Evolutionary conservation across 176 grass and related monocot genomes (phyloP).

Genomic region (Carex parvula): DNA sequence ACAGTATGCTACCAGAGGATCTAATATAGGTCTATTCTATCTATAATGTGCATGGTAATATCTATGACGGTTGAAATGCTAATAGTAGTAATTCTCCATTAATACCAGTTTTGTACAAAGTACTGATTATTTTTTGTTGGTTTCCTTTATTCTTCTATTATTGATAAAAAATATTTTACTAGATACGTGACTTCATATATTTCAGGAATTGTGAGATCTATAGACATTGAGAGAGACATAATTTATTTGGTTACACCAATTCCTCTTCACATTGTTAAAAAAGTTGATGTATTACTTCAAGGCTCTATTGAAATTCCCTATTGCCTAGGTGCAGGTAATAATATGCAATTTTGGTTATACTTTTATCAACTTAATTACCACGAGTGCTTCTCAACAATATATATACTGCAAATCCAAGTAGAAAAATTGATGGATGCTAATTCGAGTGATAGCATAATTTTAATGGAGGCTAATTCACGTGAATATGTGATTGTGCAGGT

Average conservation of each 20-base stretch:
- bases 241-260: constrained; percentile 14
- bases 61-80: not conserved
- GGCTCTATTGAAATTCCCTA: constrained; percentile 17
- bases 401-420: not conserved
- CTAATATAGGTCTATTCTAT: not conserved
- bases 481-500: constrained; percentile 1
- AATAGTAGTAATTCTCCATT: not conserved
- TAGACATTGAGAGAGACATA: constrained; percentile 10
- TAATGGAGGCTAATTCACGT: not conserved
- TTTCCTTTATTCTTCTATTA: not conserved
- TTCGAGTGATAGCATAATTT: not conserved
- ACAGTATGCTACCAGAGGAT: not conserved
- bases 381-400: not conserved
- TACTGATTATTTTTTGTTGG: not conserved
- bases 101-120: not conserved
- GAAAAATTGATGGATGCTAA: not conserved
- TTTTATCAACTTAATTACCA: not conserved
- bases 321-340: not conserved
- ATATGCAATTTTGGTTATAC: not conserved
- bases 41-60: not conserved
- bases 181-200: not conserved
- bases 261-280: not conserved
- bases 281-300: constrained; percentile 4
- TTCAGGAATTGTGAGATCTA: constrained; percentile 29
- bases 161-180: not conserved